Percentiles rank a stretch among this genome's conserved stretches.
Conservation (phyloP, 2,329 filamentous ascomycete species). For the Tolypocladium cylindrosporum region DNA sequence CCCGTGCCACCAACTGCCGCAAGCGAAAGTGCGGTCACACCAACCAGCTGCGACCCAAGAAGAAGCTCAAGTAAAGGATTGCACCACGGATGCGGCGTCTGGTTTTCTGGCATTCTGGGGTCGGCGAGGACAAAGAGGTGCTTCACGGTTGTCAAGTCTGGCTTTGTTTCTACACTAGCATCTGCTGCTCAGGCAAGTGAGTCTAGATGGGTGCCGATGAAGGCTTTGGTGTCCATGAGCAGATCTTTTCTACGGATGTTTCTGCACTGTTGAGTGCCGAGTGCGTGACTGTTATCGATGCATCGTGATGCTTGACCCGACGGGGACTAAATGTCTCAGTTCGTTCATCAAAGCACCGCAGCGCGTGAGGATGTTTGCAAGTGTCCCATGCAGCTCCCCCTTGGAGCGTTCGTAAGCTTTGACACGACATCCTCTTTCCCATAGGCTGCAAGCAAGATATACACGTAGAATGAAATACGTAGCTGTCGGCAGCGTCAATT, state of each 20-base stretch:
- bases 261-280: background rate
- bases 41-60: conserved; percentile 99
- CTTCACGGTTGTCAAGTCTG: conserved; percentile 25
- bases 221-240: conserved; percentile 5
- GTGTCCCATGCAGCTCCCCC: too few species aligned
- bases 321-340: background rate
- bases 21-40: conserved; percentile 99
- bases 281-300: background rate
- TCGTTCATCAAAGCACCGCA: background rate
- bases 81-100: conserved; percentile 33
- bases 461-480: background rate
- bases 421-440: too few species aligned
- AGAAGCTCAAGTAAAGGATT: conserved; percentile 82
- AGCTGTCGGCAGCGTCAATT: background rate
- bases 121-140: conserved; percentile 24
- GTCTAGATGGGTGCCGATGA: conserved; percentile 24
- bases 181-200: conserved; percentile 26
- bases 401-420: background rate
- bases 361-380: too few species aligned
- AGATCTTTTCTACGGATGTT: background rate
- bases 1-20: conserved; percentile 98
- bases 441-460: background rate
- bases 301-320: background rate
- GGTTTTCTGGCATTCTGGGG: conserved; percentile 29
- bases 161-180: conserved; percentile 31